Base-by-base conservation (phyloP, 1,284 basidiomycete genomes). In the Cryptococcus sp. region DNA sequence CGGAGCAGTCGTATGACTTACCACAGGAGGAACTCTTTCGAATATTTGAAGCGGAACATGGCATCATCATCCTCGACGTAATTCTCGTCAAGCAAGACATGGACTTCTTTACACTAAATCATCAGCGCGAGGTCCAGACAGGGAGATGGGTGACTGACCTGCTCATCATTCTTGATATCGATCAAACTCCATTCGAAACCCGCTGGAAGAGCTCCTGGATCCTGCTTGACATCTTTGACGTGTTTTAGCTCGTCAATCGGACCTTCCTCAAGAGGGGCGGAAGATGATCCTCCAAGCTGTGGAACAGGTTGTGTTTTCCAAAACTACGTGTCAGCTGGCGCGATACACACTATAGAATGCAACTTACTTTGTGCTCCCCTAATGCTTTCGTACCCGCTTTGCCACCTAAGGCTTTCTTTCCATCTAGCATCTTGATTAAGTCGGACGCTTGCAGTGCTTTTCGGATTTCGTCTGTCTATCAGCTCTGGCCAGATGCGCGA, bases 61-160 rank as follows among this genome's bases (percentile, higher is more conserved):
- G 93, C 92, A 52, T 93, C 88, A 63, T 91, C 87, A 70, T 99
- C 96, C 75, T 99, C 96, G 45, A 98, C 93, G 63, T 98, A 98
- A 76, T 98, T 90, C 11, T 85, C 80, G 1, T 90, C 94, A 19
- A 99, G 79, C 7, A 99, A 80, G 56, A 92, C 86, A 67, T 97
- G 91, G 10, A 98, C 85, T 72, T 99, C 96, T 67, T 88, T 86
- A 58, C 86, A 82, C 89, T 97, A 60, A 44, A 19, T 31, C 36
- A 10, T 41, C 19, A 21, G 19, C 39, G 19, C 19, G 11, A 10
- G n/a, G 34, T 36, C 34, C 11, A 36, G 11, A 36, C 34, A n/a
- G n/a, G 10, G 11, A 36, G n/a, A n/a, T n/a, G n/a, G n/a, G n/a
- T n/a, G 52, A 77, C 74, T 49, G 24, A 81, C 90, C 80, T 97